Conservation (phyloP, 495 filamentous ascomycete genomes). For the Trichoderma orchidacearum region DNA sequence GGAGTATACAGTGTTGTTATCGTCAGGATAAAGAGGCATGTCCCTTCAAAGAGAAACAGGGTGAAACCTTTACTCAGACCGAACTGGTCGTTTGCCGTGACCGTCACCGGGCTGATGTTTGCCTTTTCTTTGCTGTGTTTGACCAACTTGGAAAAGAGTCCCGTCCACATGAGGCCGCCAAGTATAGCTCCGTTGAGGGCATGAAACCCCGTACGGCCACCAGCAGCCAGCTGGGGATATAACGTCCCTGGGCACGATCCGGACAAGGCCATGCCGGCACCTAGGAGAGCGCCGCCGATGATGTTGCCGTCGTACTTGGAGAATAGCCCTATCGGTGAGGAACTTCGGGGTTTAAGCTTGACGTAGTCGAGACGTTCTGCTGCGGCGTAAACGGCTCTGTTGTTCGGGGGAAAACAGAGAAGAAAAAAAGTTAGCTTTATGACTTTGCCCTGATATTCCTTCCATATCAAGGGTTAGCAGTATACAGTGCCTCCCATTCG, state of each 20-base stretch:
- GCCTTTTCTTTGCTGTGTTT: conserved; percentile 3
- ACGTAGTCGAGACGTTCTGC: conserved; percentile 18
- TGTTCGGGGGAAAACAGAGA: background rate
- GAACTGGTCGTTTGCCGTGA: conserved; percentile 20
- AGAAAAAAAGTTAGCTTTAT: background rate
- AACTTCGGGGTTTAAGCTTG: conserved; percentile 15
- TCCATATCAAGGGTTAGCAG: too few species aligned
- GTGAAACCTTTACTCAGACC: conserved; percentile 11
- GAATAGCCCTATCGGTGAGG: conserved; percentile 25
- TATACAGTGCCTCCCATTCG: too few species aligned
- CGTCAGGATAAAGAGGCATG: conserved; percentile 14
- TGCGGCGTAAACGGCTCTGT: conserved; percentile 17
- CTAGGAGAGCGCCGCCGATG: conserved; percentile 38
- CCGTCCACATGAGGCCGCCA: conserved; percentile 26
- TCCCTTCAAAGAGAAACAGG: conserved; percentile 16
- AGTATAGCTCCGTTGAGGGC: conserved; percentile 26
- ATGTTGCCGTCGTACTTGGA: conserved; percentile 38
- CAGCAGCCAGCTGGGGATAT: conserved; percentile 36
- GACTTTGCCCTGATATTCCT: too few species aligned
- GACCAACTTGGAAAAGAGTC: conserved; percentile 13
- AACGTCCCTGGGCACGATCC: conserved; percentile 45
- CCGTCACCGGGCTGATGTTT: conserved; percentile 2
- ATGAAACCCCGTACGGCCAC: conserved; percentile 27
- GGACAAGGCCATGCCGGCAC: conserved; percentile 39
- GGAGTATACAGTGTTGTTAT: conserved; percentile 13